Evolutionary conservation across 371 early-diverging fungal species (phyloP).

Genomic region (Apophysomyces trapeziformis): DNA sequence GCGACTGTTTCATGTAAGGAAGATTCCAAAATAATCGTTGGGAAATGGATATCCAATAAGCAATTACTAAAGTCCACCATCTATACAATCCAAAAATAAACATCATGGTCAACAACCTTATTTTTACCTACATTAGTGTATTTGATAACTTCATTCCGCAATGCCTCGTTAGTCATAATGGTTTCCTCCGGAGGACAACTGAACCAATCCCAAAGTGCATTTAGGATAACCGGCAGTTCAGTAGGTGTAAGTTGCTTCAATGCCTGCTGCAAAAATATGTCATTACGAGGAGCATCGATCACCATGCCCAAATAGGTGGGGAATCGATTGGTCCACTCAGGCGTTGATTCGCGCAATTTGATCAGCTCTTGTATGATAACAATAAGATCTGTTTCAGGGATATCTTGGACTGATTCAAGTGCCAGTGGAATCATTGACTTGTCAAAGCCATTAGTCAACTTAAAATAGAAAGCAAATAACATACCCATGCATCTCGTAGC

Average conservation of each 20-base stretch:
- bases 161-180: background rate
- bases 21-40: slow-evolving; percentile 60
- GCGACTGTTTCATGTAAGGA: slow-evolving; percentile 51
- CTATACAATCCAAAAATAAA: slow-evolving; percentile 23
- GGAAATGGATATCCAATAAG: slow-evolving; percentile 63
- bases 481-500: slow-evolving; percentile 60
- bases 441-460: background rate
- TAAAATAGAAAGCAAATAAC: background rate
- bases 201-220: slow-evolving; percentile 48
- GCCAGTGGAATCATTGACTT: slow-evolving; percentile 50
- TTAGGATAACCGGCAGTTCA: slow-evolving; percentile 51
- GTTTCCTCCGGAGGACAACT: background rate
- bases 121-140: background rate
- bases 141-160: background rate
- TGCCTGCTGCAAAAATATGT: slow-evolving; percentile 65
- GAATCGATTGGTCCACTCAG: slow-evolving; percentile 31
- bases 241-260: slow-evolving; percentile 49
- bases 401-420: slow-evolving; percentile 57
- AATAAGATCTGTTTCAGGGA: slow-evolving; percentile 62
- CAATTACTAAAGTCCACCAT: slow-evolving; percentile 56
- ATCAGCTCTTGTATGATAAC: slow-evolving; percentile 42
- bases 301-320: slow-evolving; percentile 43
- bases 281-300: slow-evolving; percentile 60
- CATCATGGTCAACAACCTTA: background rate
- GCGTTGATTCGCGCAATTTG: slow-evolving; percentile 14